These are phyloP conservation scores for Cystobasidium ongulense DNA, from an alignment of 768 basidiomycete species.

Conservation along the genomic window DNA sequence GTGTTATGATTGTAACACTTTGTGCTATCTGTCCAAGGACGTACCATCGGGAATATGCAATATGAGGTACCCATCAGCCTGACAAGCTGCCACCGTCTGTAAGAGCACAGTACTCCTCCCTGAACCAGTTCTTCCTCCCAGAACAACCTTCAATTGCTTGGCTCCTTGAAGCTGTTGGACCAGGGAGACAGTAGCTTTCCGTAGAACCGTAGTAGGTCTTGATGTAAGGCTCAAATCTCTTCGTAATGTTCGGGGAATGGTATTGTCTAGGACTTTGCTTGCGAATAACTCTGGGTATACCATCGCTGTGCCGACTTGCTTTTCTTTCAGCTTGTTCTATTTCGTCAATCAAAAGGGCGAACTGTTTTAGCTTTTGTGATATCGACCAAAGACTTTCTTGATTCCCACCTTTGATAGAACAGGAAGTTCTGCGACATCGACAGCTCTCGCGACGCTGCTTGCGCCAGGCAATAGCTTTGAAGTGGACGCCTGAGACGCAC, in stretches of 20 bases:
- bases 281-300: not conserved
- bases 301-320: constrained; percentile 11
- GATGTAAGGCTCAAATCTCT: not conserved
- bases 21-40: not conserved
- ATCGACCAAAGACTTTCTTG: no score
- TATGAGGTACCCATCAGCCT: not conserved
- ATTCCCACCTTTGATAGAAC: not conserved
- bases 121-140: constrained; percentile 5
- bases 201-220: constrained; percentile 4
- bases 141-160: constrained; percentile 3
- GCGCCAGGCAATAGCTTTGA: not conserved
- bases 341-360: no score
- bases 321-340: not conserved
- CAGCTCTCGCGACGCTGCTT: not conserved
- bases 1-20: not conserved
- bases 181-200: constrained; percentile 3
- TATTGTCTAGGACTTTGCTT: not conserved
- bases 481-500: not conserved
- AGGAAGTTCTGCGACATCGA: not conserved
- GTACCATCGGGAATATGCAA: constrained; percentile 16
- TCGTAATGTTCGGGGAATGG: not conserved
- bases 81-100: constrained; percentile 11
- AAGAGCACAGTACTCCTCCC: constrained; percentile 7
- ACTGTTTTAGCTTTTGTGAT: not conserved
- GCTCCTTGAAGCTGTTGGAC: not conserved